phyloP scores from a whole-genome alignment of 306 rosid genomes.

The Senna tora region DNA sequence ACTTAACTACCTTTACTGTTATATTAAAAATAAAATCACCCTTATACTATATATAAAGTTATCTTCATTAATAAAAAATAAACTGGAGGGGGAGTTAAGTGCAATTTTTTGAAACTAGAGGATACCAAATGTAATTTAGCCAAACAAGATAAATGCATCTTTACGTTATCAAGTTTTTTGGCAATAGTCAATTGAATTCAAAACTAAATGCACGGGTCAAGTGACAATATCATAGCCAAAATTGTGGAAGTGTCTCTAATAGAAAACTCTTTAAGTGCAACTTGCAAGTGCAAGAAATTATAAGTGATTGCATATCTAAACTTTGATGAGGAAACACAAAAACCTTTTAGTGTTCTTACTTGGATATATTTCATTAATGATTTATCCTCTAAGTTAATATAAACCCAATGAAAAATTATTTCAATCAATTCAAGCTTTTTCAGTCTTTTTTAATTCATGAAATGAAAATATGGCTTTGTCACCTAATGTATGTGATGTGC shows the following conservation, averaged over 20 bases:
- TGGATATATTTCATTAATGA: too few species aligned
- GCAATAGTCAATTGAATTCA: not conserved
- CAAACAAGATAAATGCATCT: slow-evolving; percentile 10
- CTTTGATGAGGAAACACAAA: not conserved
- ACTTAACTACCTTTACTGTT: too few species aligned
- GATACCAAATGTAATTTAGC: too few species aligned
- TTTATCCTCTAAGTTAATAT: too few species aligned
- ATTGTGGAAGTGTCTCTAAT: slow-evolving; percentile 8
- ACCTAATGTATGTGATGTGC: too few species aligned
- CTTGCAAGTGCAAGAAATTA: not conserved
- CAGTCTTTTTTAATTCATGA: slow-evolving; percentile 1
- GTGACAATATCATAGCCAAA: slow-evolving; percentile 12
- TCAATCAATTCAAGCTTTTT: slow-evolving; percentile 11
- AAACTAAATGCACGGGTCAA: not conserved
- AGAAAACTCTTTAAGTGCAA: not conserved
- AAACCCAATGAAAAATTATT: not conserved
- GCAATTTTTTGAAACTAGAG: too few species aligned
- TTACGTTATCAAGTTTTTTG: not conserved
- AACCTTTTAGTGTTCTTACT: not conserved
- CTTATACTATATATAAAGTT: too few species aligned
- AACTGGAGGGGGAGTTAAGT: too few species aligned
- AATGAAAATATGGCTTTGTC: too few species aligned
- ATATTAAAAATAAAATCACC: too few species aligned
- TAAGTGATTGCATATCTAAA: not conserved
- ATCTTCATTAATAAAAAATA: too few species aligned